These are phyloP conservation scores for Alloascoidea hylecoeti DNA, from an alignment of 805 yeast species.

Conservation along the genomic window DNA sequence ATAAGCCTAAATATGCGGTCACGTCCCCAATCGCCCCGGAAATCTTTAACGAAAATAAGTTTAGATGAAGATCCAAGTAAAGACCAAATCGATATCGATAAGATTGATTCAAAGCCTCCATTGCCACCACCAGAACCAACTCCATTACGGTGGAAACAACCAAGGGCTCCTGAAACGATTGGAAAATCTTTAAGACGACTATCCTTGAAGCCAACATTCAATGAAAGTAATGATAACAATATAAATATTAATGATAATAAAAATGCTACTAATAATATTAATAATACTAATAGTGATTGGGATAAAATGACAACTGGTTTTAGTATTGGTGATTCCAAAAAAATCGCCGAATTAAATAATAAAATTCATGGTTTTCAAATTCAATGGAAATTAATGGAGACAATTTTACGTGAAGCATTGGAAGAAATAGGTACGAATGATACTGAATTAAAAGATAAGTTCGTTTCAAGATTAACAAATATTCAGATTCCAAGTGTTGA, in stretches of 20 bases:
- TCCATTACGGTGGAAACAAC: conserved; percentile 2
- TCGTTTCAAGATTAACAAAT: conserved; percentile 1
- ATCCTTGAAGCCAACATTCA: too few species aligned
- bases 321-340: neutral
- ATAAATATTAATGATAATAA: too few species aligned
- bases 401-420: conserved; percentile 1
- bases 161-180: neutral
- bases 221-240: too few species aligned
- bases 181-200: neutral
- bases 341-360: conserved; percentile 1
- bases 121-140: conserved; percentile 3
- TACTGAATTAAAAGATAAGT: neutral
- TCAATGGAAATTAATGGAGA: conserved; percentile 2
- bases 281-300: neutral
- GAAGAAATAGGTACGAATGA: conserved; percentile 2
- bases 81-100: neutral
- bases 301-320: neutral
- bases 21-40: too few species aligned
- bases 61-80: neutral
- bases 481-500: neutral
- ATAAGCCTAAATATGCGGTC: too few species aligned
- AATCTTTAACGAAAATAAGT: too few species aligned
- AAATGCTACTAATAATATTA: too few species aligned
- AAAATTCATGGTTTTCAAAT: conserved; percentile 3
- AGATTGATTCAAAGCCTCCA: conserved; percentile 1